Evolutionary conservation across 129 eudicot genomes (phyloP), one percentile per base, ranked within the genome.

Genomic region (Erigeron canadensis): DNA sequence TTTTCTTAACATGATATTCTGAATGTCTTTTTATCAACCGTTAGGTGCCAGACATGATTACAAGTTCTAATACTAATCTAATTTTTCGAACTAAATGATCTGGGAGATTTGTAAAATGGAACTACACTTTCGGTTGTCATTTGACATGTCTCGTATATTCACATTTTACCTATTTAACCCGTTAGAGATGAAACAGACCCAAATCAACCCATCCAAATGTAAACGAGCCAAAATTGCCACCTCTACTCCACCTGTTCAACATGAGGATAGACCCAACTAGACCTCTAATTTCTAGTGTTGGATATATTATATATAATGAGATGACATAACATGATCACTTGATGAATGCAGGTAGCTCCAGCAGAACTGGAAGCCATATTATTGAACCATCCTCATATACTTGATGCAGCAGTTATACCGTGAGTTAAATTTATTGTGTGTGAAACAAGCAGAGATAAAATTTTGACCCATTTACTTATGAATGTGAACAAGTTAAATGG

Each of bases 341-440:
- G 43, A 40, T 70, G 77, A 77, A 70, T 81, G 84, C 81, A 89
- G 89, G 96, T 87, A 50, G 96, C 96, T 69, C 96, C 96, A 70
- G 96, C 95, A 62, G 96, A 90, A 82, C 69, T 87, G 44, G 95
- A 90, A 83, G 87, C 91, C 72, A 64, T 90, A 83, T 84, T 90
- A 63, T 66, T 81, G 57, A 79, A 77, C 37, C 96, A 90, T 77
- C 84, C 87, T 6, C 72, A 81, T 6, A 87, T 90, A 70, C 82
- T 87, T 22, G 95, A 90, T 69, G 90, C 95, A 19, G 96, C 96
- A 76, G 94, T 87, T 44, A 77, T 87, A 62, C 96, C 96, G 87
- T 90, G 56, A 19, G 84, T 77, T 15, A 11, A 38, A 46, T 13
- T 59, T 34, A 41, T 34, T 58, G 10, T 46, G 74, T 56, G 39